Evolutionary conservation across 176 grass and related monocot genomes (phyloP).

Genomic region (Juncus inflexus): DNA sequence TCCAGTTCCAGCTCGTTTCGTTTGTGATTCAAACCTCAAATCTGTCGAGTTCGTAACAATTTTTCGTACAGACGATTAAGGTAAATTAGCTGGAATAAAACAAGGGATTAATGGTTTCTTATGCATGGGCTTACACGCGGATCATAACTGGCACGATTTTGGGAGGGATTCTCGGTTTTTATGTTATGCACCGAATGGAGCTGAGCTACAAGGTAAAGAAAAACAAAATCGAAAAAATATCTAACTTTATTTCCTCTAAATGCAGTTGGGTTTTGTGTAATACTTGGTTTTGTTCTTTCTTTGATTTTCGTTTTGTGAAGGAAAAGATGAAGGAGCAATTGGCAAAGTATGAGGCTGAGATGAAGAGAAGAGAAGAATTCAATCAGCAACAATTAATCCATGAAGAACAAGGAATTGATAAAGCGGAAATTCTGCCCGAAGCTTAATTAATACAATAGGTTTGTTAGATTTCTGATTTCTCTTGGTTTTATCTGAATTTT

Average conservation of each 20-base stretch:
- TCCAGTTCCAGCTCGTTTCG: no score
- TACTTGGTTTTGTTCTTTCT: neutral
- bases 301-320: conserved; percentile 27
- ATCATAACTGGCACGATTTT: conserved; percentile 69
- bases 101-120: neutral
- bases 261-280: no score
- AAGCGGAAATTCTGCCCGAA: conserved; percentile 53
- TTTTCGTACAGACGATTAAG: no score
- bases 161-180: conserved; percentile 66
- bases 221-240: neutral
- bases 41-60: no score
- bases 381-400: conserved; percentile 30
- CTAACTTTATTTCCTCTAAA: no score
- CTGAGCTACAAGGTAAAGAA: conserved; percentile 64
- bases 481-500: conserved; percentile 3
- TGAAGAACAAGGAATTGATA: conserved; percentile 37
- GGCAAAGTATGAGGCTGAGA: conserved; percentile 53
- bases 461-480: neutral
- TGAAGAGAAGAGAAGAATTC: conserved; percentile 47
- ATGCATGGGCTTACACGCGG: conserved; percentile 55
- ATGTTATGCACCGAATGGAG: conserved; percentile 80
- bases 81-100: neutral
- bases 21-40: no score
- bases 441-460: neutral
- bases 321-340: conserved; percentile 80